Evolutionary conservation across 805 yeast genomes (phyloP).

Genomic region (Wickerhamomyces tratensis): DNA sequence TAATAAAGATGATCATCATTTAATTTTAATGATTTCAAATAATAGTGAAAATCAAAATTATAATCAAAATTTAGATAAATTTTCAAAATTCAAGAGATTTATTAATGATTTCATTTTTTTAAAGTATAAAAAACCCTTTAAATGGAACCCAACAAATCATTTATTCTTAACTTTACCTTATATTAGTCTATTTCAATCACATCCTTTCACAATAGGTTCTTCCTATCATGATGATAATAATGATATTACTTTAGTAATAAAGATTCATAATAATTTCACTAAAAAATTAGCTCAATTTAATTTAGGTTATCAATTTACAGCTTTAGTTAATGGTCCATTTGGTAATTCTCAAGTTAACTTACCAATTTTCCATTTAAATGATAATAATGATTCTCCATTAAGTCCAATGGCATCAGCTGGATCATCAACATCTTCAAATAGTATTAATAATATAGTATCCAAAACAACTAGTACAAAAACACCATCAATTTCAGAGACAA

Average conservation of each 20-base stretch:
- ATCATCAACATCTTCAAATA: too few relatives aligned
- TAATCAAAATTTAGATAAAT: constrained; percentile 1
- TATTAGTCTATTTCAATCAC: constrained; percentile 12
- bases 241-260: constrained; percentile 6
- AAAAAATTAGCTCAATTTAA: constrained; percentile 7
- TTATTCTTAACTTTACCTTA: constrained; percentile 15
- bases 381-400: neutral
- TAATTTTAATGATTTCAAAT: constrained; percentile 5
- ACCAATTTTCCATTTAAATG: constrained; percentile 1
- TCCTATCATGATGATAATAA: constrained; percentile 2
- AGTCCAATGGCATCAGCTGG: neutral
- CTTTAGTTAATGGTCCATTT: constrained; percentile 19
- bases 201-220: constrained; percentile 20
- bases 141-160: constrained; percentile 15
- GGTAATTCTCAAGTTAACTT: constrained; percentile 12
- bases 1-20: constrained; percentile 1
- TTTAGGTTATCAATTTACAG: constrained; percentile 2
- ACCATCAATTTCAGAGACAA: too few relatives aligned
- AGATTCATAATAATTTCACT: constrained; percentile 16
- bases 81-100: neutral
- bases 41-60: too few relatives aligned
- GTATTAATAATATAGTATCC: too few relatives aligned
- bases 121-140: constrained; percentile 6
- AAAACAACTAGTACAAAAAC: too few relatives aligned
- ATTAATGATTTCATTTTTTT: constrained; percentile 1